These are phyloP conservation scores for barrel medic (Medicago truncatula) DNA, from an alignment of 306 rosid genomes.

Conservation along the genomic window DNA sequence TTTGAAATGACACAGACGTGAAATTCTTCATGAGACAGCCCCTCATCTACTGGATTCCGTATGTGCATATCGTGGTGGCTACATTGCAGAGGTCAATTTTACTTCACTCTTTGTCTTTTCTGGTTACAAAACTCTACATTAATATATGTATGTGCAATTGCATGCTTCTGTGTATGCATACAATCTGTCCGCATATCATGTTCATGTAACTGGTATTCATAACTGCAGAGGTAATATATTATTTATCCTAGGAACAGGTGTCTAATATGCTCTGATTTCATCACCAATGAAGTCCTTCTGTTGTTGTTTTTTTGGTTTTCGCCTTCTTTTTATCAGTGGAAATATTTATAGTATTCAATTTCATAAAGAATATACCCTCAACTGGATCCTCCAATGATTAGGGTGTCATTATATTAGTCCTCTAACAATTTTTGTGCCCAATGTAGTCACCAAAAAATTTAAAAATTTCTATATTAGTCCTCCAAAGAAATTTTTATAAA, in stretches of 20 bases:
- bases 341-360: not conserved
- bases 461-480: no score
- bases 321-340: constrained; percentile 7
- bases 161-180: not conserved
- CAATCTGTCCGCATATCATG: constrained; percentile 11
- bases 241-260: constrained; percentile 5
- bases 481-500: no score
- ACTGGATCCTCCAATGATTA: not conserved
- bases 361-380: not conserved
- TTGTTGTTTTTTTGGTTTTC: constrained; percentile 3
- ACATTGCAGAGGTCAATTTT: constrained; percentile 72
- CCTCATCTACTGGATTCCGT: constrained; percentile 71
- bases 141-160: not conserved
- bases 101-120: not conserved
- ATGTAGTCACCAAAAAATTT: no score
- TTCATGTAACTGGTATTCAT: constrained; percentile 2
- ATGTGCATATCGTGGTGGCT: constrained; percentile 91
- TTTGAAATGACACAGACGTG: constrained; percentile 64
- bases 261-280: not conserved
- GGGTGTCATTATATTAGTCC: not conserved
- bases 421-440: no score
- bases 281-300: constrained; percentile 9
- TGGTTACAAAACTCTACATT: not conserved
- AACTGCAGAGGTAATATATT: constrained; percentile 13
- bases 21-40: constrained; percentile 82